Percentiles rank a stretch among this genome's conserved stretches.
Evolutionary conservation across 208 protist genomes (phyloP).

Genomic region (Lotmaria passim): DNA sequence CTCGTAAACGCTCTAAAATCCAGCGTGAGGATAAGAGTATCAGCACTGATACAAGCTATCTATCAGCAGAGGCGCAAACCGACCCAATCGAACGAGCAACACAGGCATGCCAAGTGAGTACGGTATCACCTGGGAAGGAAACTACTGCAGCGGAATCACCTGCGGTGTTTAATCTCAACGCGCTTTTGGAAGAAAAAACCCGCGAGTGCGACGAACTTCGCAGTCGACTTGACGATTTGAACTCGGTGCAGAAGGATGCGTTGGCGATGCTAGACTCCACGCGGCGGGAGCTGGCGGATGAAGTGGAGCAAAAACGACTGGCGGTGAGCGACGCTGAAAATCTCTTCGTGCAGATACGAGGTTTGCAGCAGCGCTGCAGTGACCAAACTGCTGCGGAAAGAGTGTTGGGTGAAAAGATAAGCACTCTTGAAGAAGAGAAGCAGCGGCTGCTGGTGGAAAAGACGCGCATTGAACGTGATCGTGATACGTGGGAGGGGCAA

Average conservation of each 20-base stretch:
- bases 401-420: constrained; percentile 47
- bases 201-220: constrained; percentile 72
- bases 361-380: constrained; percentile 72
- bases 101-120: constrained; percentile 28
- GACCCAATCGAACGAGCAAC: constrained; percentile 4
- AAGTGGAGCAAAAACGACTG: constrained; percentile 45
- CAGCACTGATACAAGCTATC: background rate
- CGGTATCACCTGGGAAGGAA: background rate
- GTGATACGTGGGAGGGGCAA: constrained; percentile 54
- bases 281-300: constrained; percentile 50
- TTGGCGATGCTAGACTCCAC: constrained; percentile 46
- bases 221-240: constrained; percentile 57
- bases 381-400: constrained; percentile 61
- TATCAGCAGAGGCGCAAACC: constrained; percentile 22
- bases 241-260: constrained; percentile 50
- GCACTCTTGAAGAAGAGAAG: constrained; percentile 50
- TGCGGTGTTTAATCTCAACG: constrained; percentile 13
- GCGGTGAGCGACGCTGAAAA: constrained; percentile 61
- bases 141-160: background rate
- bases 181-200: constrained; percentile 63
- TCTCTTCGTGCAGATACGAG: constrained; percentile 65
- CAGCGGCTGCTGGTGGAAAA: constrained; percentile 44
- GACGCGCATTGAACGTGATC: constrained; percentile 52
- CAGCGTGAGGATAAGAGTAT: constrained; percentile 3
- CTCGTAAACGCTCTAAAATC: background rate